These are phyloP conservation scores for Huntiella savannae DNA, from an alignment of 2,329 filamentous ascomycete genomes.

Conservation along the genomic window DNA sequence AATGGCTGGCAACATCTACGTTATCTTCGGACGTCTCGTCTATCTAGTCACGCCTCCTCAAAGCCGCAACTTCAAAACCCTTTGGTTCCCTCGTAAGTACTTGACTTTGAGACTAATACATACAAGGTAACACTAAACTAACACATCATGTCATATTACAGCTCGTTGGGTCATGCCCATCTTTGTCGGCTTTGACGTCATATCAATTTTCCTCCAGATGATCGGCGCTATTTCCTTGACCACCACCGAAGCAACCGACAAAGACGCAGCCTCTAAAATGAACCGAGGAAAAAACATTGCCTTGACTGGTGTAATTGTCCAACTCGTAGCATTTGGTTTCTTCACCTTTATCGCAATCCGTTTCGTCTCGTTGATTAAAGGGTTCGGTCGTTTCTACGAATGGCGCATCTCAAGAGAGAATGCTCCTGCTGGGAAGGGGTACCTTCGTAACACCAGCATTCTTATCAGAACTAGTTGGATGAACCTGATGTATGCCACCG, in stretches of 20 bases:
- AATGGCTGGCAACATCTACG: constrained; percentile 16
- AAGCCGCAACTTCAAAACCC: constrained; percentile 1
- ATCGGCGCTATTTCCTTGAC: constrained; percentile 23
- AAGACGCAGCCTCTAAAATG: constrained; percentile 17
- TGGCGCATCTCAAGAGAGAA: not conserved
- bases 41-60: constrained; percentile 5
- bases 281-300: constrained; percentile 20
- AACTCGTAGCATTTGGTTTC: constrained; percentile 26
- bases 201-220: constrained; percentile 22
- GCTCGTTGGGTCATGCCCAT: constrained; percentile 17
- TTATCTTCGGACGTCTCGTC: constrained; percentile 13
- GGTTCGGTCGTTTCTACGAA: not conserved
- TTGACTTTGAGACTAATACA: not conserved
- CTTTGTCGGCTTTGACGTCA: constrained; percentile 21
- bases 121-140: not conserved
- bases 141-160: not conserved
- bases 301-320: constrained; percentile 19
- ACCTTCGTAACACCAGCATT: constrained; percentile 15
- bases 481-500: constrained; percentile 19
- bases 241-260: constrained; percentile 17
- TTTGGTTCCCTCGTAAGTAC: constrained; percentile 7
- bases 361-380: constrained; percentile 25
- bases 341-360: constrained; percentile 26
- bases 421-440: not conserved
- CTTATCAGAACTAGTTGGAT: constrained; percentile 19